Conservation (phyloP, 306 rosid genomes). For the Gastrolobium bilobum region DNA sequence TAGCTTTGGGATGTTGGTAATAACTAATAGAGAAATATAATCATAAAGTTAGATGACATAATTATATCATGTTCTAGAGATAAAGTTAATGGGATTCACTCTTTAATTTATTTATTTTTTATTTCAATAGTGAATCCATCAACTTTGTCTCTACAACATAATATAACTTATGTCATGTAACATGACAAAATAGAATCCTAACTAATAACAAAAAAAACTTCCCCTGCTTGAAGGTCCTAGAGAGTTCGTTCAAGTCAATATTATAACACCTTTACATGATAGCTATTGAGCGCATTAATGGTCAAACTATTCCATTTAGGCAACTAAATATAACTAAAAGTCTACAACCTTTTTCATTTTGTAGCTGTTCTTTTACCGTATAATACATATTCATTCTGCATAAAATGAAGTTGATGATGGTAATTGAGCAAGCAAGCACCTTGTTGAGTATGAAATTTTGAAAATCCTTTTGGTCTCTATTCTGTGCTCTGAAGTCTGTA, state of each 20-base stretch:
- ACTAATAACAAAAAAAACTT: slow-evolving; percentile 2
- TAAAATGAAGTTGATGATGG: too few species aligned
- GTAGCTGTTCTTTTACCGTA: not conserved
- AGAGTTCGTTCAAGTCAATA: not conserved
- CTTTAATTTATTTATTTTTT: too few species aligned
- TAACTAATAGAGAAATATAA: too few species aligned
- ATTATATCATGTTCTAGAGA: too few species aligned
- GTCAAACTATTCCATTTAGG: slow-evolving; percentile 32
- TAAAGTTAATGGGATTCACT: too few species aligned
- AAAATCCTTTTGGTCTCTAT: not conserved
- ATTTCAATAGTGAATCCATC: too few species aligned
- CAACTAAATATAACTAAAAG: slow-evolving; percentile 8
- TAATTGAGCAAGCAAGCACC: not conserved
- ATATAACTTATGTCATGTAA: too few species aligned
- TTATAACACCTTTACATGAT: not conserved
- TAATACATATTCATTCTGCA: not conserved
- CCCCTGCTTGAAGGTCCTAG: not conserved
- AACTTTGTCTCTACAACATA: too few species aligned
- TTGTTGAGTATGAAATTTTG: slow-evolving; percentile 1
- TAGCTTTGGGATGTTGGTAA: not conserved
- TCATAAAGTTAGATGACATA: too few species aligned
- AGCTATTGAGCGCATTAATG: not conserved
- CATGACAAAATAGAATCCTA: not conserved
- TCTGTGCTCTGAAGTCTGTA: not conserved
- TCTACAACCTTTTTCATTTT: not conserved